Evolutionary conservation across 805 yeast species (phyloP), one percentile per base, ranked within the genome.

Genomic region (Lipomyces anomalus): DNA sequence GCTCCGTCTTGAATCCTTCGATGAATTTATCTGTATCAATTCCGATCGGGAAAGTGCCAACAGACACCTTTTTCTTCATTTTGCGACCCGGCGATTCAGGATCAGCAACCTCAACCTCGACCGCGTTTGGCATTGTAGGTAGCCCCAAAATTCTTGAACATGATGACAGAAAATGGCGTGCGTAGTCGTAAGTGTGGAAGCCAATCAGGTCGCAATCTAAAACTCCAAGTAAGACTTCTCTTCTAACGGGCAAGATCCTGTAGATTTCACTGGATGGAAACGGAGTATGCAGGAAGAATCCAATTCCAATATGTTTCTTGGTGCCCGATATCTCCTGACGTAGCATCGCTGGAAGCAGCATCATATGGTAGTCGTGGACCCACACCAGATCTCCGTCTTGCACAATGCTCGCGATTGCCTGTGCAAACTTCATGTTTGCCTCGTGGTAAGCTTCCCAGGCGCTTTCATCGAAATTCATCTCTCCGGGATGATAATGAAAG

Each of bases 41-140:
- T 47, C 99, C 99, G 56, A 92, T 92, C n/a, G 99, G 98, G 75
- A 89, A 90, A 0, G 97, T 97, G 21, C 97, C 96, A 29, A 92
- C 87, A 23, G 79, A 78, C 38, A 92, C 90, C 49, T 78, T 77
- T 42, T 90, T 71, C 23, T 86, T 84, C n/a, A n/a, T n/a, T n/a
- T n/a, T n/a, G n/a, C n/a, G n/a, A n/a, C n/a, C n/a, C n/a, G n/a
- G n/a, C n/a, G n/a, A n/a, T n/a, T n/a, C n/a, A n/a, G n/a, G n/a
- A n/a, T n/a, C n/a, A n/a, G n/a, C n/a, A n/a, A n/a, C n/a, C 36
- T 79, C 71, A 61, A 74, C 86, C 51, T 82, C 82, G 17, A 92
- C 84, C 17, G 97, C 95, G 53, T 88, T 89, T 3, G 98, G 98
- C 50, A 84, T 72, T 0, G 97, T 88, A 41, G 80, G 82, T 5